Conservation (phyloP, 306 rosid genomes). For the Prinsepia uniflora region DNA sequence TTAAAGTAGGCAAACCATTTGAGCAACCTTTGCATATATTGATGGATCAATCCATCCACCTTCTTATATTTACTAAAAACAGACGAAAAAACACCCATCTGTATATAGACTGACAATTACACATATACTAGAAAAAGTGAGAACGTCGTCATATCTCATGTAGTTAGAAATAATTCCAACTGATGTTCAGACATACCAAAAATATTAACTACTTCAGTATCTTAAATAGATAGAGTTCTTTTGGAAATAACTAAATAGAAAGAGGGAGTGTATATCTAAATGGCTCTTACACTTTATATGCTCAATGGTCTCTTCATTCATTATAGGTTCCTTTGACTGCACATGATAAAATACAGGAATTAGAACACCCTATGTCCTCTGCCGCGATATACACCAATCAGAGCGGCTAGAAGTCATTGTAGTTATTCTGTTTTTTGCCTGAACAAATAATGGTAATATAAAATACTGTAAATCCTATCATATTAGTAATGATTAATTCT, state of each 20-base stretch:
- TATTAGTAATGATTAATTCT: background rate
- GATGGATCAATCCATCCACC: background rate
- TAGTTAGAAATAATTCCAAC: slow-evolving; percentile 16
- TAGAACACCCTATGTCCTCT: slow-evolving; percentile 98
- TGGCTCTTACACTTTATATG: slow-evolving; percentile 67
- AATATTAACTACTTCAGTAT: background rate
- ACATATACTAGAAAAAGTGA: background rate
- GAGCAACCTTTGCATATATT: slow-evolving; percentile 9
- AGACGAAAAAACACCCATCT: background rate
- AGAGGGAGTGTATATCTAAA: background rate
- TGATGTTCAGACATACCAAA: background rate
- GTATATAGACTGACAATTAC: background rate
- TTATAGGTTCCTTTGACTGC: slow-evolving; percentile 80
- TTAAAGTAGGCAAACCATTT: slow-evolving; percentile 20
- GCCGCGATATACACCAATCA: slow-evolving; percentile 99
- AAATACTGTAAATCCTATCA: background rate
- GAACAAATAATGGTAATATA: slow-evolving; percentile 29
- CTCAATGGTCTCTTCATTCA: slow-evolving; percentile 84
- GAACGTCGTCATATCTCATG: slow-evolving; percentile 8
- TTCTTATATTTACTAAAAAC: background rate
- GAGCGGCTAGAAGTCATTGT: slow-evolving; percentile 89
- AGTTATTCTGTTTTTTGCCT: slow-evolving; percentile 95
- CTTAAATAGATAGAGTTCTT: background rate
- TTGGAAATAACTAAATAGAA: background rate
- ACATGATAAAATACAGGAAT: slow-evolving; percentile 95